A percentile compares a stretch with the other conserved stretches of the same genome.
Evolutionary conservation across 192 early-diverging fungal species (phyloP).

Genomic region (Jimgerdemannia lactiflua): DNA sequence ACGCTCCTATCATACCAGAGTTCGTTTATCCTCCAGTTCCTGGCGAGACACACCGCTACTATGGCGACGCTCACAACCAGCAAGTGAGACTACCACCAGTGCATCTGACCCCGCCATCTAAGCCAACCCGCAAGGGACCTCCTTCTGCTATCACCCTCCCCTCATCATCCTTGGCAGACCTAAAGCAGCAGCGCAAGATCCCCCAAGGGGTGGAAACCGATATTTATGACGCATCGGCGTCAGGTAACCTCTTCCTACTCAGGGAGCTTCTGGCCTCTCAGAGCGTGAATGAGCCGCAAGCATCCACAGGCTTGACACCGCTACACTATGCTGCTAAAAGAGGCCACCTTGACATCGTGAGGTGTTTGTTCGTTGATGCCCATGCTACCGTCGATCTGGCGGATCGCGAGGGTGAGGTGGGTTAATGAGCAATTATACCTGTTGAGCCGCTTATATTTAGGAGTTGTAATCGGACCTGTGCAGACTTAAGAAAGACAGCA

Average conservation of each 20-base stretch:
- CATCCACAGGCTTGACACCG: constrained; percentile 53
- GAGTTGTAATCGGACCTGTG: no score
- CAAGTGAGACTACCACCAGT: neutral
- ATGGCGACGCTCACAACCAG: constrained; percentile 48
- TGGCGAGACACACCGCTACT: constrained; percentile 53
- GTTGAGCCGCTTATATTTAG: neutral
- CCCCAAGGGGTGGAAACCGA: neutral
- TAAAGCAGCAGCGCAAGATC: constrained; percentile 9
- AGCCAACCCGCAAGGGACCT: constrained; percentile 7
- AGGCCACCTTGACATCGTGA: constrained; percentile 54
- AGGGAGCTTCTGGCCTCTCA: constrained; percentile 41
- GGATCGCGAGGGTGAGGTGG: constrained; percentile 70
- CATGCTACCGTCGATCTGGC: constrained; percentile 56
- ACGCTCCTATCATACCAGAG: constrained; percentile 31
- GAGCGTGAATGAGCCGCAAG: constrained; percentile 45
- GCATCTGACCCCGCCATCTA: constrained; percentile 4
- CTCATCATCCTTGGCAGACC: constrained; percentile 1
- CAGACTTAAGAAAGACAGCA: no score
- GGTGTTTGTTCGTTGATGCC: constrained; percentile 51
- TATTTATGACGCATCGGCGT: constrained; percentile 21
- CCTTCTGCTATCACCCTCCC: constrained; percentile 12
- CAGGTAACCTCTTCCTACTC: constrained; percentile 31
- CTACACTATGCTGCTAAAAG: constrained; percentile 60
- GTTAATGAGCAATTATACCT: neutral
- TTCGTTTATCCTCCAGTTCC: constrained; percentile 57